These are phyloP conservation scores for Ceratobasidium sp. DNA, from an alignment of 1,284 basidiomycete genomes.

Conservation along the genomic window DNA sequence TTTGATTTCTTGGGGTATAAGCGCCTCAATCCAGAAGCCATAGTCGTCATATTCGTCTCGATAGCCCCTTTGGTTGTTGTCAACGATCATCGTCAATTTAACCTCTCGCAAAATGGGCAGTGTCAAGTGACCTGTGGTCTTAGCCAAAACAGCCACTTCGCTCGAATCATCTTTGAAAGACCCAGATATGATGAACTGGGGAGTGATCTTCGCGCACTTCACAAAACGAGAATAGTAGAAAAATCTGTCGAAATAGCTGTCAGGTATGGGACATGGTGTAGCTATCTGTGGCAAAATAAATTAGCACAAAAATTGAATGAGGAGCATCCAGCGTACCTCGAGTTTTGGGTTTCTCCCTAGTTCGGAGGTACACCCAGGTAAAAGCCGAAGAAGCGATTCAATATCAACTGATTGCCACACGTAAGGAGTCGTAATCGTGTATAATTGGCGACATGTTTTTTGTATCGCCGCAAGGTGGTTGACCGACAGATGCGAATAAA, in stretches of 20 bases:
- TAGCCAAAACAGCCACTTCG: not conserved
- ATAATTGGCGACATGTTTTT: not conserved
- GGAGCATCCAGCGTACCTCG: not conserved
- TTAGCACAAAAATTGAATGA: not conserved
- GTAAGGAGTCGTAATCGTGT: not conserved
- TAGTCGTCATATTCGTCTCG: constrained; percentile 3
- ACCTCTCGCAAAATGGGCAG: not conserved
- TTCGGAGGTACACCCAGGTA: not conserved
- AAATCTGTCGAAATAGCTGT: not conserved
- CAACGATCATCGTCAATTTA: not conserved
- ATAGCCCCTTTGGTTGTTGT: not conserved
- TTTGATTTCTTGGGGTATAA: not conserved
- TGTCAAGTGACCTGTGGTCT: not conserved
- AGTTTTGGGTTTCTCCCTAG: not conserved
- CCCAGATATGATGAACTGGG: not conserved
- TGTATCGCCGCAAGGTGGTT: not conserved
- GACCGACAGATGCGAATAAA: not conserved
- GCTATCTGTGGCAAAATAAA: not conserved
- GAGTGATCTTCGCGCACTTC: not conserved
- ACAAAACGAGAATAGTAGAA: constrained; percentile 7
- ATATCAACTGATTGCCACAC: constrained; percentile 2
- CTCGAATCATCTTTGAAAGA: not conserved
- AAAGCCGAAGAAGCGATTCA: not conserved
- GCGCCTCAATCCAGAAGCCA: constrained; percentile 6
- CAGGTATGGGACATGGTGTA: not conserved